Evolutionary conservation across 1,284 basidiomycete genomes (phyloP), one percentile per base, ranked within the genome.

Genomic region (Ceratobasidium sp.): DNA sequence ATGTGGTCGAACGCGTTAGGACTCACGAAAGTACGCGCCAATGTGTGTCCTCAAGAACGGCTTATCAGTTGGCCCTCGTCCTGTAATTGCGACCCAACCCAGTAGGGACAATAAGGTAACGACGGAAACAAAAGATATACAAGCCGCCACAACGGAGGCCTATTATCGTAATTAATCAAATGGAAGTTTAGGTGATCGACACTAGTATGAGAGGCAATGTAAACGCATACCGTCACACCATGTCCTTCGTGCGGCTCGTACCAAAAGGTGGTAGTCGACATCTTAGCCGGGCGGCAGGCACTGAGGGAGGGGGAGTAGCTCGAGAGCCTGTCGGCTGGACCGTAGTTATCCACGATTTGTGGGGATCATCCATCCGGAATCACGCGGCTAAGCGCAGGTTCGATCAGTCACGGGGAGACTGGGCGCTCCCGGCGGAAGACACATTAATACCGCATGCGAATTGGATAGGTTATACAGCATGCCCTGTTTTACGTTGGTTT

Each of bases 181-280:
- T 37, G 19, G 14, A 24, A 4, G 8, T 37, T 59, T 41, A 59
- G 58, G 37, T n/a, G 34, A 59, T 31, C 58, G 22, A 37, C 31
- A 11, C 58, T 59, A 39, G 41, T 58, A 58, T 24, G 54, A n/a
- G 19, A 16, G 58, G 22, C 16, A 31, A 29, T 61, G 29, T n/a
- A 13, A n/a, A 27, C 48, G 58, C 56, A 19, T 71, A 71, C 68
- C 24, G 68, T 71, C 39, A 71, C 56, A 24, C 68, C 68, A 49
- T 71, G 68, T 29, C 54, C 68, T 31, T 71, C 68, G 46, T 71
- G n/a, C n/a, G 68, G 68, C 68, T 59, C 43, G 56, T 71, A 71
- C 68, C 68, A 71, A 13, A 71, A 49, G 41, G 59, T 54, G 8
- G 54, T 49, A 34, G 31, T 14, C 29, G 68, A 46, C 68, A 71